Percentiles rank a stretch among this genome's conserved stretches.
Evolutionary conservation across 1,284 basidiomycete genomes (phyloP).

Genomic region (Rhodotorula sp.): DNA sequence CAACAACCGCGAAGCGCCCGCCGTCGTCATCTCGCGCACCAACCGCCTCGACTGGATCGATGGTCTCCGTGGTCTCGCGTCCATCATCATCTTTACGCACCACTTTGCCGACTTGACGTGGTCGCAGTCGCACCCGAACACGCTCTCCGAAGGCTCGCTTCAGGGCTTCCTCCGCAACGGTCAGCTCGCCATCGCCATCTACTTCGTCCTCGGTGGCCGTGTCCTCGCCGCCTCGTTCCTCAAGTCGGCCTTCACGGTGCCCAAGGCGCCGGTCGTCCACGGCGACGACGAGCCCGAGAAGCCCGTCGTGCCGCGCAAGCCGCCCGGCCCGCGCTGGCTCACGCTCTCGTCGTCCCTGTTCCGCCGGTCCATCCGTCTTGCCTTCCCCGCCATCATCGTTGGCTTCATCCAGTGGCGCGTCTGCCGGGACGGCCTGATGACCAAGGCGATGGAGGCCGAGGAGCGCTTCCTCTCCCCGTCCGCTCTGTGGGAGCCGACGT

Average conservation of each 20-base stretch:
- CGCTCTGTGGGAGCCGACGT: slow-evolving; percentile 50
- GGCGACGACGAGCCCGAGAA: slow-evolving; percentile 48
- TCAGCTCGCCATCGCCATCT: slow-evolving; percentile 49
- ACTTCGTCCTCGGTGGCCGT: slow-evolving; percentile 52
- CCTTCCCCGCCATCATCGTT: slow-evolving; percentile 51
- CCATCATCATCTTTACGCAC: slow-evolving; percentile 52
- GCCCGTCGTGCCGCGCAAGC: slow-evolving; percentile 42
- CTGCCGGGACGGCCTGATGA: slow-evolving; percentile 47
- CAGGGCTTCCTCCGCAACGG: slow-evolving; percentile 49
- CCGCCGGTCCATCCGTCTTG: slow-evolving; percentile 52
- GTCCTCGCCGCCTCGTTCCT: slow-evolving; percentile 52
- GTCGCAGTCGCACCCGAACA: slow-evolving; percentile 48
- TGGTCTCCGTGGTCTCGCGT: slow-evolving; percentile 52
- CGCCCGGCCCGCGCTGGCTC: slow-evolving; percentile 48
- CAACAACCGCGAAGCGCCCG: slow-evolving; percentile 37
- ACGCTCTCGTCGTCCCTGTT: slow-evolving; percentile 51
- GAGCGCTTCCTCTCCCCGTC: slow-evolving; percentile 47
- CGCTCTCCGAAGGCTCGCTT: slow-evolving; percentile 49
- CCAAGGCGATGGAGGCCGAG: slow-evolving; percentile 46
- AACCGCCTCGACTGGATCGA: slow-evolving; percentile 53
- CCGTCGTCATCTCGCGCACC: slow-evolving; percentile 46
- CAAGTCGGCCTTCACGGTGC: slow-evolving; percentile 48
- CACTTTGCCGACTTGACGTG: slow-evolving; percentile 53
- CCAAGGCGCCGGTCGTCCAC: slow-evolving; percentile 49
- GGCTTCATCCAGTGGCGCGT: slow-evolving; percentile 52